A percentile compares a stretch with the other conserved stretches of the same genome.
These are phyloP conservation scores for Talaromyces ruber DNA, from an alignment of 495 filamentous ascomycete genomes.

Conservation along the genomic window DNA sequence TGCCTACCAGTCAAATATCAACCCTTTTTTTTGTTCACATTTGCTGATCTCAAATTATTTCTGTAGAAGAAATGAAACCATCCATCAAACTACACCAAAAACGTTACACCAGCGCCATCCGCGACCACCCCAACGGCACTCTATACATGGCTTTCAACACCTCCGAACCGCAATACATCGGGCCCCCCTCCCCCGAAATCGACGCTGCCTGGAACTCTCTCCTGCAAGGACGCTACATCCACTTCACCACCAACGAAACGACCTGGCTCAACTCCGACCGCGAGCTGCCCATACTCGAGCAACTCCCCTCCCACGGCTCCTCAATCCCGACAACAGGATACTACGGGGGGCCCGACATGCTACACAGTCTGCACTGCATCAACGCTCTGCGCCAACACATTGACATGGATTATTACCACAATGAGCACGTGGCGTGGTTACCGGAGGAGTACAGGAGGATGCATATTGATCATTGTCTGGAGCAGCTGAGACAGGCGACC, in stretches of 20 bases:
- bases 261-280: constrained; percentile 2
- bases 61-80: constrained; percentile 1
- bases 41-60: background rate
- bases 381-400: constrained; percentile 10
- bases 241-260: background rate
- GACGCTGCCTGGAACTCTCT: constrained; percentile 4
- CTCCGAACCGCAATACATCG: constrained; percentile 5
- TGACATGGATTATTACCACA: constrained; percentile 7
- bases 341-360: constrained; percentile 11
- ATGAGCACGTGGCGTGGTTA: constrained; percentile 4
- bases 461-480: constrained; percentile 20
- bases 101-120: constrained; percentile 4
- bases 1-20: background rate
- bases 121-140: constrained; percentile 6
- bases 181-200: constrained; percentile 3
- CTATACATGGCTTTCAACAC: constrained; percentile 2
- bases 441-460: constrained; percentile 6
- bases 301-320: background rate
- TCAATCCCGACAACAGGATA: constrained; percentile 5
- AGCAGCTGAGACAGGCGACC: constrained; percentile 24
- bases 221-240: constrained; percentile 6
- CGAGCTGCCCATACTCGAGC: background rate
- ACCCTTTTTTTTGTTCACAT: background rate
- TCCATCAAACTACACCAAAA: constrained; percentile 5
- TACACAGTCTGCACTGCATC: constrained; percentile 12